Base-by-base conservation (phyloP, 805 yeast species). In the Martiniozyma abietophila region DNA sequence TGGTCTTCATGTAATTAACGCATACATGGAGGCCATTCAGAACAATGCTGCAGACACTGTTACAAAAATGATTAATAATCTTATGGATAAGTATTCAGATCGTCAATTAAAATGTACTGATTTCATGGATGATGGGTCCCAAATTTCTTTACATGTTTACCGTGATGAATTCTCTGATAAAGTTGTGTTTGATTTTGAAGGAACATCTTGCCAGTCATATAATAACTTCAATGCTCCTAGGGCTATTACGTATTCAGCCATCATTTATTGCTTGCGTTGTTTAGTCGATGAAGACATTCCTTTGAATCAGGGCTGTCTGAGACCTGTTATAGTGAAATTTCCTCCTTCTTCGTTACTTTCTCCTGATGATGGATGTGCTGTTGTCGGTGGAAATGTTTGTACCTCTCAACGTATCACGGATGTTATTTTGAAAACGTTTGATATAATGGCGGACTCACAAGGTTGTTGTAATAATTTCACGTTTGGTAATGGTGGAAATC, bases 391-490 rank as follows among this genome's bases (percentile, higher is more conserved):
- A 7, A 89, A 89, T 54, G 97, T 89, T 6, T 80, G 88, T 59
- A 89, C 97, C 1, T 80, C 96, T 2, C 97, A 92, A 57, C 69
- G 96, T 47, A 76, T 92, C 30, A 86, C 95, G 0, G 96, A 88
- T 57, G 89, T 82, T 2, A 73, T 92, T 26, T 64, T 89, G 49
- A 79, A 78, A 48, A 92, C 97, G 0, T 86, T 92, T 54, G 68
- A 72, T 41, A 85, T 86, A 5, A 81, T 85, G 63, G 96, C 96
- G 2, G 96, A 86, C 44, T 86, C 96, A 1, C 97, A 89, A 59
- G 96, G 96, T 27, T 86, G 92, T 40, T 84, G 95, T 56, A 89
- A 92, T 58, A 92, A 89, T 58, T 74, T 89, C 47, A 88, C 96
- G 0, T 89, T 88, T 62, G 96, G 96, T 17, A 73, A 71, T 18